Evolutionary conservation across 2,329 filamentous ascomycete species (phyloP), one percentile per base, ranked within the genome.

Genomic region (Hirsutella minnesotensis): DNA sequence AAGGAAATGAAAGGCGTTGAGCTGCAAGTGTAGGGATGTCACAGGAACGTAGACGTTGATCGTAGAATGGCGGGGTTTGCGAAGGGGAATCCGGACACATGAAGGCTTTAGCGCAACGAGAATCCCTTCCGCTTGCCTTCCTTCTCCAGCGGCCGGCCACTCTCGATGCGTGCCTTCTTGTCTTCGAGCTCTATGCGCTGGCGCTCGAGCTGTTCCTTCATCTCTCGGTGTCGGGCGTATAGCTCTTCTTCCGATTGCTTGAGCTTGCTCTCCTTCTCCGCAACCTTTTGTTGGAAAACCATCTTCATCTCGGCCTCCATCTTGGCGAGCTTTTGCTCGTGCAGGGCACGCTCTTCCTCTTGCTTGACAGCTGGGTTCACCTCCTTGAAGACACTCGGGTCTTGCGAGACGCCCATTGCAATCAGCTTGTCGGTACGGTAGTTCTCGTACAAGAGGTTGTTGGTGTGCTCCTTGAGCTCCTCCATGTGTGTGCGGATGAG

Each of bases 231-330:
- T 56, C 92, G 84, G 53, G 92, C 89, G 61, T 96, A 96, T 46
- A 98, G 73, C 75, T 98, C 92, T 66, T 98, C 92, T 68, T 98
- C 92, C 75, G 88, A 95, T 72, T 96, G 92, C 73, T 94, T 94
- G 64, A 98, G 75, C 72, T 98, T 98, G 79, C 87, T 95, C 72
- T 98, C 92, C 76, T 98, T 98, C 69, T 98, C 92, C 53, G 87
- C 81, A 27, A 98, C 92, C 83, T 98, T 98, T 66, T 98, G 92
- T 67, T 96, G 92, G 87, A 98, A 98, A 55, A 98, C 92, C 86
- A 95, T 95, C 86, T 98, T 98, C 92, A 98, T 98, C 69, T 98
- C 92, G 60, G 88, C 81, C 69, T 98, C 92, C 92, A 98, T 98
- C 86, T 98, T 98, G 67, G 90, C 87, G 56, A 98, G 86, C 77